Evolutionary conservation across 371 early-diverging fungal species (phyloP).

Genomic region (Phascolomyces articulosus): DNA sequence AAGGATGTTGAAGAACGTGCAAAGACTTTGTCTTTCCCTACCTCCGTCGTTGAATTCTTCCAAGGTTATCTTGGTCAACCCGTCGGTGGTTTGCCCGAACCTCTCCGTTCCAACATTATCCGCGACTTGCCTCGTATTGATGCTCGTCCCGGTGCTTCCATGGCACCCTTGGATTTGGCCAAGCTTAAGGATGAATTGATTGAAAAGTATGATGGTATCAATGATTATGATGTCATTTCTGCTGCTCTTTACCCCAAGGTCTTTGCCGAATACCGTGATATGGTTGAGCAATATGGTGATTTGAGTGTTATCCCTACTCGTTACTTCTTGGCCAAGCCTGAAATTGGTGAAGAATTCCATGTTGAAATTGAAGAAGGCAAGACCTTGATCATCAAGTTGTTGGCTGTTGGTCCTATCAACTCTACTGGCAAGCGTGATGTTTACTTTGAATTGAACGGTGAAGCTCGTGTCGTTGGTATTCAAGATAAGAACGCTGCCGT

Average conservation of each 20-base stretch:
- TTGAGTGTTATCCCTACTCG: conserved; percentile 87
- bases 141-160: conserved; percentile 86
- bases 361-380: conserved; percentile 89
- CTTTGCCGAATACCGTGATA: conserved; percentile 84
- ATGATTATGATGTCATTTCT: conserved; percentile 82
- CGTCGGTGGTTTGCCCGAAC: conserved; percentile 93
- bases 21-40: conserved; percentile 84
- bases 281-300: conserved; percentile 80
- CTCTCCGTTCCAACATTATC: conserved; percentile 83
- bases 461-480: conserved; percentile 84
- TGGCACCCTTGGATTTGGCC: conserved; percentile 80
- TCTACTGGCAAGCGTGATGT: conserved; percentile 87
- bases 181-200: conserved; percentile 70
- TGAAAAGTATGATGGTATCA: conserved; percentile 77
- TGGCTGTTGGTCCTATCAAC: conserved; percentile 87
- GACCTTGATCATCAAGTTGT: conserved; percentile 86
- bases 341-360: conserved; percentile 86
- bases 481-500: conserved; percentile 65
- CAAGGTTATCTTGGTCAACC: conserved; percentile 95
- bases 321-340: conserved; percentile 87
- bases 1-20: conserved; percentile 81
- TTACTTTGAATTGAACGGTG: conserved; percentile 95
- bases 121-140: conserved; percentile 76
- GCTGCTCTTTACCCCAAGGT: conserved; percentile 94
- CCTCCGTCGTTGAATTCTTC: conserved; percentile 94